Base-by-base conservation (phyloP, 257 asterid genomes). In the Solanum chilense region DNA sequence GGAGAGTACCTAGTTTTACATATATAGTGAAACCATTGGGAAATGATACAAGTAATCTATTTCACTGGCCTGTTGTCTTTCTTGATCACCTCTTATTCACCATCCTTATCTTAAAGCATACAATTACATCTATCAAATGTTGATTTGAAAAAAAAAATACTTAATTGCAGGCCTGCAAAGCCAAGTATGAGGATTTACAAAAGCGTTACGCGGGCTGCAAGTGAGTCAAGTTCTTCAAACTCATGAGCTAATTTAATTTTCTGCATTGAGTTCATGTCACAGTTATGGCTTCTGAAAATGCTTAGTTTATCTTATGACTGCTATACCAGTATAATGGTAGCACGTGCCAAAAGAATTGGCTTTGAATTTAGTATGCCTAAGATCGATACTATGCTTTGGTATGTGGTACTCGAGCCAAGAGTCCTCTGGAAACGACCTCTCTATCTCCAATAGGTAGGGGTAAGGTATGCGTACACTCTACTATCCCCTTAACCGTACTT, bases 81-180 rank as follows among this genome's bases (percentile, higher is more conserved):
- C 52, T 2, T 13, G 6, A 21, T 52, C n/a, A 16, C 62, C 23
- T 52, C 62, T 52, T 16, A 52, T 52, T 52, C 62, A 77, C 64
- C 64, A 78, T 78, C 16, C 41, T 7, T 45, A 45, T 78, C 25
- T 77, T 77, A 0, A 77, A 77, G 64, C 62, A 77, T 12, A 41
- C 3, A 44, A 52, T 14, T 6, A 75, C 33, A 3, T 23, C 35
- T 42, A 77, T 4, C 8, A 77, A 44, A 78, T 27, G 25, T 42
- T 45, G 27, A 47, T 47, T 45, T 16, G 27, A 45, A 6, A 6
- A 21, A 47, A 16, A 45, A n/a, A 4, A 6, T 14, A 12, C 66
- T 45, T 27, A 78, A 90, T 86, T 91, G 90, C 94, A 96, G 99
- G 97, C 87, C 86, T 95, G 99, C 93, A 95, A 91, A 92, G 94